Percentiles rank a stretch among this genome's conserved stretches.
Evolutionary conservation across 1,284 basidiomycete species (phyloP).

Genomic region (Fomitopsis pinicola): DNA sequence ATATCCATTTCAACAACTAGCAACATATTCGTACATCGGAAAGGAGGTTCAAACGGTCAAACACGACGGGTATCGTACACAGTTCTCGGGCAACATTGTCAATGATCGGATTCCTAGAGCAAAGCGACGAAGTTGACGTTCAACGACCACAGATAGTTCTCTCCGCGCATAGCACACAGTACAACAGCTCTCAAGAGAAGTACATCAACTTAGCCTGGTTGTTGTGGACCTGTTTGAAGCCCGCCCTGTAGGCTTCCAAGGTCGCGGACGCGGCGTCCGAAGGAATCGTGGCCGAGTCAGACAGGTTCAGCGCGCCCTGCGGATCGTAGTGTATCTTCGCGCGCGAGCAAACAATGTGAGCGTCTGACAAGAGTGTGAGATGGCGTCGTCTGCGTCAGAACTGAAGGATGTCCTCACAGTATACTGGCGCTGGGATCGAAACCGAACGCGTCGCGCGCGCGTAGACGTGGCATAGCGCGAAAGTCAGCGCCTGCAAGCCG

Average conservation of each 20-base stretch:
- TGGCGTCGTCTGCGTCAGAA: background rate
- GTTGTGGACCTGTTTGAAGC: background rate
- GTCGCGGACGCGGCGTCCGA: background rate
- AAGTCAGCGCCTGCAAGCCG: constrained; percentile 64
- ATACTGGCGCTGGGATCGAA: constrained; percentile 79
- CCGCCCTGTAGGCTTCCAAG: background rate
- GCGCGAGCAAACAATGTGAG: constrained; percentile 75
- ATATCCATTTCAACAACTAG: too few relatives aligned
- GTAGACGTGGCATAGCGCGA: constrained; percentile 77
- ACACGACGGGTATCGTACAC: background rate
- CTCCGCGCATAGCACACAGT: background rate
- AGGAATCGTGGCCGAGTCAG: constrained; percentile 44
- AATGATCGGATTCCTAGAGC: too few relatives aligned
- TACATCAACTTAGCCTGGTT: background rate
- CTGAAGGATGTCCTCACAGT: constrained; percentile 48
- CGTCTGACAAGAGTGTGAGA: constrained; percentile 42
- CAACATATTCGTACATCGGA: too few relatives aligned
- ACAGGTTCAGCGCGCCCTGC: constrained; percentile 42
- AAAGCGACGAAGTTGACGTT: too few relatives aligned
- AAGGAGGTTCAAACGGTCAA: background rate
- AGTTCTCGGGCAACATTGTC: background rate
- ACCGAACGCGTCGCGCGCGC: constrained; percentile 79
- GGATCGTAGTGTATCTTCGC: constrained; percentile 81
- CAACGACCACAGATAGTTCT: background rate
- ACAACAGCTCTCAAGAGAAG: background rate